Conservation (phyloP, 345 rosid species). For the Salix viminalis region DNA sequence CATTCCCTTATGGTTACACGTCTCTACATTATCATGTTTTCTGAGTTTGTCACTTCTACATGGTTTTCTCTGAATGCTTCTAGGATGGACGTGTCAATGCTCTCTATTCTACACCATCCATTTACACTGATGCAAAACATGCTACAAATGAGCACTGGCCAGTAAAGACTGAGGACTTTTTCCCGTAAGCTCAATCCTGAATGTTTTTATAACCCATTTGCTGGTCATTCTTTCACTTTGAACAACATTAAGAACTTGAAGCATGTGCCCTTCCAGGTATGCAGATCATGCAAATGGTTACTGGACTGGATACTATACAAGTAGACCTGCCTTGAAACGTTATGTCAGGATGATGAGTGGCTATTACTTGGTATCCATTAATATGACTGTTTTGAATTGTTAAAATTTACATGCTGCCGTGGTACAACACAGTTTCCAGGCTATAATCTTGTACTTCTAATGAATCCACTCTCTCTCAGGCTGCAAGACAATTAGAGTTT, state of each 20-base stretch:
- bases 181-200: conserved; percentile 69
- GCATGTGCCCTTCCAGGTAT: conserved; percentile 49
- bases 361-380: conserved; percentile 70
- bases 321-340: conserved; percentile 88
- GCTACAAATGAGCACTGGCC: conserved; percentile 78
- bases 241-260: conserved; percentile 19
- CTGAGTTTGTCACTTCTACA: neutral
- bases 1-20: neutral
- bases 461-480: conserved; percentile 32
- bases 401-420: neutral
- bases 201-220: conserved; percentile 6
- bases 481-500: conserved; percentile 89
- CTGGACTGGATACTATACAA: conserved; percentile 96
- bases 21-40: conserved; percentile 1
- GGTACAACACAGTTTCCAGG: conserved; percentile 7
- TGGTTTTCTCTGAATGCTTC: conserved; percentile 14
- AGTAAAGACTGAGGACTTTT: conserved; percentile 74
- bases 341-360: conserved; percentile 89
- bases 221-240: conserved; percentile 2
- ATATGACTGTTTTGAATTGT: neutral
- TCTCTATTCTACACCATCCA: conserved; percentile 92
- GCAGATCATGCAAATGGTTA: conserved; percentile 92
- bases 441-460: neutral
- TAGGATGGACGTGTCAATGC: conserved; percentile 98
- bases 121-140: conserved; percentile 93